Conservation (phyloP, 257 asterid genomes). For the Jaltomata sinuosa region DNA sequence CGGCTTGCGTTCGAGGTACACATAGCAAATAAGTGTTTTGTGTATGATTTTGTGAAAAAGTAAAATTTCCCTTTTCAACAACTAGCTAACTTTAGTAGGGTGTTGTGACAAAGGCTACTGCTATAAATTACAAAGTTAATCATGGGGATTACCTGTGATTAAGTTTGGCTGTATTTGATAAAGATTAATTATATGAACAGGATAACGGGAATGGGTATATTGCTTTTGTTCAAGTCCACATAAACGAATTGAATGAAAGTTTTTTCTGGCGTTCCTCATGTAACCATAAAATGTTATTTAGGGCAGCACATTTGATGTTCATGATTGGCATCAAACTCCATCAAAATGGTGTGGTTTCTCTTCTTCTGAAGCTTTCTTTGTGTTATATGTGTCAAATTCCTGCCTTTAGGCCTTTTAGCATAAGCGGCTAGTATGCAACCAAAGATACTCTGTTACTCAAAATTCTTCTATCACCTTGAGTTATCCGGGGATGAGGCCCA, state of each 20-base stretch:
- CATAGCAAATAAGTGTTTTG: background rate
- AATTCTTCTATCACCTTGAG: background rate
- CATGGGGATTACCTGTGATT: background rate
- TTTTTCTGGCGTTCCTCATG: background rate
- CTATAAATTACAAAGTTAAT: background rate
- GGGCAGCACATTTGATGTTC: background rate
- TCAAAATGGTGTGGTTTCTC: background rate
- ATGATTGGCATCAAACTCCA: background rate
- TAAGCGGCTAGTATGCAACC: background rate
- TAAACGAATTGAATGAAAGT: background rate
- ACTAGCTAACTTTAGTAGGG: background rate
- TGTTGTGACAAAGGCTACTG: background rate
- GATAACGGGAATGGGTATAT: background rate
- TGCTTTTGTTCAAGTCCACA: background rate
- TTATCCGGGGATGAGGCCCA: background rate
- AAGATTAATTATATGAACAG: background rate
- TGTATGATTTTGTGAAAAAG: background rate
- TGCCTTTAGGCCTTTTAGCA: background rate
- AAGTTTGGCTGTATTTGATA: background rate
- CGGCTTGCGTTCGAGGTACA: slow-evolving; percentile 73
- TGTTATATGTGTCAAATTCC: background rate
- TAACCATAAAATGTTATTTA: background rate
- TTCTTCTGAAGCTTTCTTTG: background rate
- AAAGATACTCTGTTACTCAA: background rate
- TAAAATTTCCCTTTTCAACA: background rate